phyloP scores from a whole-genome alignment of 768 basidiomycete genomes.

The Strobilomyces confusus region DNA sequence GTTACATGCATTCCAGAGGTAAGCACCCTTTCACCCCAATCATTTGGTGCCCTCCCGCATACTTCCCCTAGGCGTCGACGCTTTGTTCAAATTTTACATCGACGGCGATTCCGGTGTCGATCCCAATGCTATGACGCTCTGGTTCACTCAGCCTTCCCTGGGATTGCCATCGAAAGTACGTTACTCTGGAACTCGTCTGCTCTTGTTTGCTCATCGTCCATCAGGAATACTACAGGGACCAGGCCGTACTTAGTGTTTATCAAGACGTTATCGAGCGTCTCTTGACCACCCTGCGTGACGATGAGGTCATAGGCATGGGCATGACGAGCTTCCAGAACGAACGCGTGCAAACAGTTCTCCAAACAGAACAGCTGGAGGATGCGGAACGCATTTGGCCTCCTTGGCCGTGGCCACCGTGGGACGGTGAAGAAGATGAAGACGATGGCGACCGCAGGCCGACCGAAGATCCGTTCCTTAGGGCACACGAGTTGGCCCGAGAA shows the following conservation, averaged over 20 bases:
- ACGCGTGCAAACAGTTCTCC: slow-evolving; percentile 24
- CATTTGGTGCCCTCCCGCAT: not conserved
- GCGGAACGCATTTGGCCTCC: slow-evolving; percentile 58
- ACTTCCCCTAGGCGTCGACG: slow-evolving; percentile 56
- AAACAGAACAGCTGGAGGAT: slow-evolving; percentile 38
- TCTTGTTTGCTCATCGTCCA: not conserved
- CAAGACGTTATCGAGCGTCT: slow-evolving; percentile 62
- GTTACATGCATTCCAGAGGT: slow-evolving; percentile 88
- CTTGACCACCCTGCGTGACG: slow-evolving; percentile 54
- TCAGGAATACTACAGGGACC: slow-evolving; percentile 88
- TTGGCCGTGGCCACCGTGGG: slow-evolving; percentile 88
- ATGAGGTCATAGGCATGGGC: slow-evolving; percentile 24
- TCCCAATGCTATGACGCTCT: slow-evolving; percentile 80
- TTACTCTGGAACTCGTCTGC: not conserved
- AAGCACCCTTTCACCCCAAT: slow-evolving; percentile 14
- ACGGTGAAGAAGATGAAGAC: slow-evolving; percentile 52
- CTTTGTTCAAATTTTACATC: slow-evolving; percentile 75
- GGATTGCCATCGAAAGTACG: slow-evolving; percentile 84
- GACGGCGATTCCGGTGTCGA: slow-evolving; percentile 87
- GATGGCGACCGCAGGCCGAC: slow-evolving; percentile 36
- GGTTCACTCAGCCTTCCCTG: slow-evolving; percentile 77
- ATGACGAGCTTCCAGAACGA: slow-evolving; percentile 6
- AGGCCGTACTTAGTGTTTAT: slow-evolving; percentile 66
- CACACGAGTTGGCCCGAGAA: slow-evolving; percentile 60
- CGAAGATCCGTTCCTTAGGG: slow-evolving; percentile 38